phyloP scores from a whole-genome alignment of 2,329 filamentous ascomycete genomes.

The Fusarium sp. region DNA sequence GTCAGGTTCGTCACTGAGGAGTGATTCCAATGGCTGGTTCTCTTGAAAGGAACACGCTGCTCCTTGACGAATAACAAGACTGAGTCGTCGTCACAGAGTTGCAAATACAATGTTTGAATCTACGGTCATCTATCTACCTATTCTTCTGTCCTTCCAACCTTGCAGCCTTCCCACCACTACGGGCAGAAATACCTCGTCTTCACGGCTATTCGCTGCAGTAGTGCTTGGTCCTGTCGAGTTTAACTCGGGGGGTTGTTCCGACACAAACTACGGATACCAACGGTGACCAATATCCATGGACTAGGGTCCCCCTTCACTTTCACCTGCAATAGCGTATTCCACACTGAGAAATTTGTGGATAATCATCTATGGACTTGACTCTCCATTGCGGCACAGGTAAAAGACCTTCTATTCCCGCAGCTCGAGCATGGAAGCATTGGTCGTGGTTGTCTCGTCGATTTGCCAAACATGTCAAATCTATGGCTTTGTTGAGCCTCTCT shows the following conservation, averaged over 20 bases:
- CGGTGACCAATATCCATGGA: background rate
- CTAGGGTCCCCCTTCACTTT: slow-evolving; percentile 7
- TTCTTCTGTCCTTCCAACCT: too few species aligned
- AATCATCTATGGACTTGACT: background rate
- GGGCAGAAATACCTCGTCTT: background rate
- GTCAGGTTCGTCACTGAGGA: background rate
- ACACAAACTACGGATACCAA: too few species aligned
- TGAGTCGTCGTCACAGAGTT: background rate
- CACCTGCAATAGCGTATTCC: slow-evolving; percentile 13
- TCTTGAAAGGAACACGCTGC: background rate
- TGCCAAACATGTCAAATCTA: background rate
- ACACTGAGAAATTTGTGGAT: slow-evolving; percentile 23
- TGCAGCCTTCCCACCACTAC: too few species aligned
- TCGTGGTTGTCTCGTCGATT: too few species aligned
- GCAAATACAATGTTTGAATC: too few species aligned
- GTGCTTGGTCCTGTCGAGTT: slow-evolving; percentile 1
- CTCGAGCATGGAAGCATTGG: too few species aligned
- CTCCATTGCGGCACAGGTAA: background rate
- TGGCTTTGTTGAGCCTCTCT: background rate
- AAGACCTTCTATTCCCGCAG: background rate
- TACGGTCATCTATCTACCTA: too few species aligned
- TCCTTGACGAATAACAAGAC: background rate
- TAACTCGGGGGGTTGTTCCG: background rate
- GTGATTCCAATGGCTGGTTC: slow-evolving; percentile 7
- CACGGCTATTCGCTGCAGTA: background rate